Evolutionary conservation across 2,329 filamentous ascomycete genomes (phyloP).

Genomic region (Colletotrichum caudatum): DNA sequence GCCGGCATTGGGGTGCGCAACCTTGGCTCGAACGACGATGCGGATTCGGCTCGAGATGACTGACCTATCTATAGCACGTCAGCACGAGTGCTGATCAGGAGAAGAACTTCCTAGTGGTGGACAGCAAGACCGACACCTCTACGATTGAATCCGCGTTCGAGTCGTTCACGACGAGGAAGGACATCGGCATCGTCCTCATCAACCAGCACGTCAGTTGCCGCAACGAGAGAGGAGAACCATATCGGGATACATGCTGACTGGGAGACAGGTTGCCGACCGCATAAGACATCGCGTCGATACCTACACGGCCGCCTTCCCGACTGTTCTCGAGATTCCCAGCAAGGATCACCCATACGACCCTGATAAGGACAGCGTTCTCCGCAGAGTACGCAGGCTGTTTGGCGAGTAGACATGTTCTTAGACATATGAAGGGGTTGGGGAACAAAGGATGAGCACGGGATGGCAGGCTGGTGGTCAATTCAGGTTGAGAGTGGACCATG

Average conservation of each 20-base stretch:
- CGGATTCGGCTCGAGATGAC: conserved; percentile 2
- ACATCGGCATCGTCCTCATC: conserved; percentile 96
- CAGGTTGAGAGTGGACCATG: conserved; percentile 10
- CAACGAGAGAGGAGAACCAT: neutral
- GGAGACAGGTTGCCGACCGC: conserved; percentile 83
- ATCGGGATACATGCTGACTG: conserved; percentile 42
- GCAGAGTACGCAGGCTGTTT: conserved; percentile 79
- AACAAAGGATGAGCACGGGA: neutral
- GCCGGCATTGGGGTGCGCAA: conserved; percentile 87
- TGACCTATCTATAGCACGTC: conserved; percentile 75
- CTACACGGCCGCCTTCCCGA: conserved; percentile 95
- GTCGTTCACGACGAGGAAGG: conserved; percentile 89
- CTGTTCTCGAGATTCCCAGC: conserved; percentile 94
- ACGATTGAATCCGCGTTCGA: conserved; percentile 93
- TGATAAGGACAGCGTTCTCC: conserved; percentile 97
- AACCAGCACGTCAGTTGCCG: conserved; percentile 86
- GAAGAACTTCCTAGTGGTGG: conserved; percentile 98
- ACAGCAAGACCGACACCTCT: conserved; percentile 89
- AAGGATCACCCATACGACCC: conserved; percentile 99
- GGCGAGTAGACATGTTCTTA: conserved; percentile 67
- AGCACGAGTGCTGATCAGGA: conserved; percentile 88
- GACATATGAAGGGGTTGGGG: neutral
- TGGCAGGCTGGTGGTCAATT: neutral
- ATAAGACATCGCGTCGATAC: conserved; percentile 92
- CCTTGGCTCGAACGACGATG: conserved; percentile 15